Conservation (phyloP, 805 yeast species). For the Debaryomyces hansenii region DNA sequence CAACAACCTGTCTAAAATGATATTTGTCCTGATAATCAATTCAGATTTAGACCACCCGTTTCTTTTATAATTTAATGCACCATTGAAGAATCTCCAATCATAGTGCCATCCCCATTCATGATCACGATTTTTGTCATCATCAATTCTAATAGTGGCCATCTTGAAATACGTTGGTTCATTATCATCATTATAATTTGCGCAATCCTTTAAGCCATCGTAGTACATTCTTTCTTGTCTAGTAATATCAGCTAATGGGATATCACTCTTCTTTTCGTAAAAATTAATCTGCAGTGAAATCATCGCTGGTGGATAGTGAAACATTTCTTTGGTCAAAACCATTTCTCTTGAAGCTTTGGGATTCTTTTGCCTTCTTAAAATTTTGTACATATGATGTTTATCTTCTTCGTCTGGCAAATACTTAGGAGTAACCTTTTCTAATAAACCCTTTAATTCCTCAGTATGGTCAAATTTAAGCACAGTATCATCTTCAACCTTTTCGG, state of each 20-base stretch:
- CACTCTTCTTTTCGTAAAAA: conserved; percentile 13
- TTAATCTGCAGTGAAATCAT: conserved; percentile 15
- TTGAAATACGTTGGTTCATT: conserved; percentile 39
- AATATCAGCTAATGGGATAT: conserved; percentile 6
- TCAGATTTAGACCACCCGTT: conserved; percentile 29
- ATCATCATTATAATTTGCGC: conserved; percentile 12
- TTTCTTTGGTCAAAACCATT: conserved; percentile 13
- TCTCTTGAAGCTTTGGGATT: conserved; percentile 13
- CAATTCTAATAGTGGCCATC: conserved; percentile 26
- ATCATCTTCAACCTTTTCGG: conserved; percentile 11
- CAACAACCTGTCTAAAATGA: conserved; percentile 21
- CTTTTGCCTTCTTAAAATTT: conserved; percentile 10
- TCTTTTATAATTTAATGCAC: conserved; percentile 47
- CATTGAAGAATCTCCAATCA: conserved; percentile 62
- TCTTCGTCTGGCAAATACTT: conserved; percentile 11
- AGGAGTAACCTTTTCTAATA: conserved; percentile 18
- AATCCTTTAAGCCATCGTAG: conserved; percentile 20
- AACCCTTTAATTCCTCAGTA: conserved; percentile 19
- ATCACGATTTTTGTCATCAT: conserved; percentile 30
- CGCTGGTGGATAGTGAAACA: conserved; percentile 20
- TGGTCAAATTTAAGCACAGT: conserved; percentile 23
- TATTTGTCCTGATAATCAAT: conserved; percentile 15
- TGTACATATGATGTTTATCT: conserved; percentile 20
- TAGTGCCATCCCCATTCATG: conserved; percentile 53
- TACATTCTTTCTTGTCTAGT: conserved; percentile 21